Evolutionary conservation across 1,284 basidiomycete genomes (phyloP).

Genomic region (Caloboletus firmus): DNA sequence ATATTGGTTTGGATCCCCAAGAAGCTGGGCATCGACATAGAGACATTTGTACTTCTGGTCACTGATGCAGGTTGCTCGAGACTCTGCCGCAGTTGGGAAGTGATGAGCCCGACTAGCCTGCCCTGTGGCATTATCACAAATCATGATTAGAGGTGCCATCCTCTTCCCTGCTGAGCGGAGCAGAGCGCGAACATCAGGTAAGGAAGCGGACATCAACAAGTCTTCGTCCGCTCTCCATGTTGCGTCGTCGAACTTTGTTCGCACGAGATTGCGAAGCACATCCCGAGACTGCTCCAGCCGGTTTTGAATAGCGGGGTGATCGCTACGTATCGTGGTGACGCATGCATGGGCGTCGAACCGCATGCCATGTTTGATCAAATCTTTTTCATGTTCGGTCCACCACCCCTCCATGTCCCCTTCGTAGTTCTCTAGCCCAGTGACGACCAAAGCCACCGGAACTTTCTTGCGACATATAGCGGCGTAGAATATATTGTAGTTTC

Average conservation of each 20-base stretch:
- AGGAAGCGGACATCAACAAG: conserved; percentile 20
- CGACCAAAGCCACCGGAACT: conserved; percentile 35
- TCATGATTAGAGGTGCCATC: conserved; percentile 15
- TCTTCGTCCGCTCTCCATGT: conserved; percentile 25
- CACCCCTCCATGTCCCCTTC: conserved; percentile 34
- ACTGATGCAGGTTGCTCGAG: background rate
- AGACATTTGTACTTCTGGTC: conserved; percentile 18
- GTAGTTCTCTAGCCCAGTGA: conserved; percentile 38
- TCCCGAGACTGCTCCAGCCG: conserved; percentile 22
- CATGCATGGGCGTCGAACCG: conserved; percentile 34
- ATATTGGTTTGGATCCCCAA: background rate
- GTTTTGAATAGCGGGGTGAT: conserved; percentile 30
- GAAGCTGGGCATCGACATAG: conserved; percentile 8
- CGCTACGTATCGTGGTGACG: conserved; percentile 32
- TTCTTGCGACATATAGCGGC: conserved; percentile 29
- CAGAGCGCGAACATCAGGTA: conserved; percentile 24
- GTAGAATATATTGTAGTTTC: conserved; percentile 37
- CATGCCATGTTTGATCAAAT: conserved; percentile 29
- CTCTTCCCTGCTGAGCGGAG: conserved; percentile 16
- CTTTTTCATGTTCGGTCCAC: conserved; percentile 34
- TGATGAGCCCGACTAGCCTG: background rate
- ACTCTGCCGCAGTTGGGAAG: conserved; percentile 2
- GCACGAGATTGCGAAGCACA: conserved; percentile 22
- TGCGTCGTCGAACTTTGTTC: conserved; percentile 1
- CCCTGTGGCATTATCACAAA: conserved; percentile 18